phyloP scores from a whole-genome alignment of 768 basidiomycete genomes.

The Termitomyces sp. region DNA sequence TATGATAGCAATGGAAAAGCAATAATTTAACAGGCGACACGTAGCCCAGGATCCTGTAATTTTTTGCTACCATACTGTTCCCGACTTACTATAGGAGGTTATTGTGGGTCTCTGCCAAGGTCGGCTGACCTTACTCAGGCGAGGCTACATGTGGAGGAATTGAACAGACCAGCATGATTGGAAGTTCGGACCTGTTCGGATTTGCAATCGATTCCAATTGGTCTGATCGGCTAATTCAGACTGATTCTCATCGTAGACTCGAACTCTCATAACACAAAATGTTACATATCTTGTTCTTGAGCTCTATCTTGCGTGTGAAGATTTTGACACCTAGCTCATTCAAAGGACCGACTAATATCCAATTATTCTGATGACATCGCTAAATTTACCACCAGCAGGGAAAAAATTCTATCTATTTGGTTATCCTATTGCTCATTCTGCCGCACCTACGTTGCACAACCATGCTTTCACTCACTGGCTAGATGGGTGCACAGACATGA shows the following conservation, averaged over 20 bases:
- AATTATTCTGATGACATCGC: background rate
- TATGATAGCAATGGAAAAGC: background rate
- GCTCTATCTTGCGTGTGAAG: background rate
- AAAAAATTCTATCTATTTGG: conserved; percentile 29
- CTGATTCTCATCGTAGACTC: background rate
- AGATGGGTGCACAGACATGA: conserved; percentile 10
- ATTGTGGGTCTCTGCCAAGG: background rate
- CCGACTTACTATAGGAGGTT: background rate
- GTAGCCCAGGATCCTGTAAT: background rate
- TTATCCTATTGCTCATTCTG: conserved; percentile 33
- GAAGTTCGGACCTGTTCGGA: background rate
- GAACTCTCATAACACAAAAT: background rate
- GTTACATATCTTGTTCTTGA: background rate
- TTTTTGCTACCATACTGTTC: background rate
- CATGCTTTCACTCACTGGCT: conserved; percentile 24
- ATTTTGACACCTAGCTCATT: background rate
- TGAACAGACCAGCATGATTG: background rate
- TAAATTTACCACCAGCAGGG: conserved; percentile 1
- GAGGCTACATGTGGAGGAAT: background rate
- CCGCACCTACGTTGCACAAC: conserved; percentile 30
- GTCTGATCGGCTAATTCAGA: background rate
- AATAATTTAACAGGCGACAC: background rate
- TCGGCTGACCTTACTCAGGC: conserved; percentile 1
- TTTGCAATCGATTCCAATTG: background rate
- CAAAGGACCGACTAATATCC: background rate